Evolutionary conservation across 129 eudicot genomes (phyloP).

Genomic region (Artemisia argyi): DNA sequence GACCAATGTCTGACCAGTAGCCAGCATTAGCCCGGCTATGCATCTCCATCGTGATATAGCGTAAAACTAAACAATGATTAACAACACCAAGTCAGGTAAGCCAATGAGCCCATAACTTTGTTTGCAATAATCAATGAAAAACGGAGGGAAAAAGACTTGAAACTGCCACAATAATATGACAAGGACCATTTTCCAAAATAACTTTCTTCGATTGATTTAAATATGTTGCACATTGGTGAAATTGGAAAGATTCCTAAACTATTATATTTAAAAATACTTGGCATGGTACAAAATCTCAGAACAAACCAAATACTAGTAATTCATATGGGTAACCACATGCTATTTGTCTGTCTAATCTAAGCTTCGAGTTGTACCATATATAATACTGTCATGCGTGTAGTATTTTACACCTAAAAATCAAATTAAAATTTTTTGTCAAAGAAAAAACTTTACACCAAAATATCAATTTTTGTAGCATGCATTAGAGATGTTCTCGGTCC

Average conservation of each 20-base stretch:
- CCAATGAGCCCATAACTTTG: background rate
- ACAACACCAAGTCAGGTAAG: background rate
- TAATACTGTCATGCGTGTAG: background rate
- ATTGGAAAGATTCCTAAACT: too few relatives aligned
- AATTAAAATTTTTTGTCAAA: too few relatives aligned
- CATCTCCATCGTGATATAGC: too few relatives aligned
- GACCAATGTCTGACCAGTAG: too few relatives aligned
- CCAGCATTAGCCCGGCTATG: too few relatives aligned
- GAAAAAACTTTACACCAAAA: too few relatives aligned
- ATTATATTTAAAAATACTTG: background rate
- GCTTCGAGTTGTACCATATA: background rate
- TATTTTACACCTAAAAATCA: background rate
- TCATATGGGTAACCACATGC: background rate
- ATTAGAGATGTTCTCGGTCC: too few relatives aligned
- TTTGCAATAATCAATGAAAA: background rate
- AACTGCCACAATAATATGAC: background rate
- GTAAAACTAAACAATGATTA: too few relatives aligned
- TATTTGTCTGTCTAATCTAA: background rate
- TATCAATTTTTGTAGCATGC: too few relatives aligned
- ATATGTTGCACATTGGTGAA: conserved; percentile 5
- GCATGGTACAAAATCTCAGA: background rate
- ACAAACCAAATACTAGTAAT: conserved; percentile 4
- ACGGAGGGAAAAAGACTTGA: background rate
- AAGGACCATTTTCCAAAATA: conserved; percentile 4
- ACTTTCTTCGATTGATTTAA: conserved; percentile 2